A percentile compares a stretch with the other conserved stretches of the same genome.
Conservation (phyloP, 2,329 filamentous ascomycete genomes). For the Uncinocarpus reesii region DNA sequence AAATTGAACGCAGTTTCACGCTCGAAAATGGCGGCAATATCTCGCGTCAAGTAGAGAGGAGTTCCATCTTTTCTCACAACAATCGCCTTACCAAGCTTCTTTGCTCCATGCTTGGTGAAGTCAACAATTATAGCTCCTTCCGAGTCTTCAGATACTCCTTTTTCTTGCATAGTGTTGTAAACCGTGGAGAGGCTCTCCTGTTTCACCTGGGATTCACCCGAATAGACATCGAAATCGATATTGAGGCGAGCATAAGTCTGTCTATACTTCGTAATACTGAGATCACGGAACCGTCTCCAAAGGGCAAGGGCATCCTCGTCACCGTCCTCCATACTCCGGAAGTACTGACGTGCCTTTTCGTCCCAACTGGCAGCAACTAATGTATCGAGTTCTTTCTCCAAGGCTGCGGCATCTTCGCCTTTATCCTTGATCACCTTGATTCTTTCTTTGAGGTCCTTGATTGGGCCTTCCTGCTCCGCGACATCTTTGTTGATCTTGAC, state of each 20-base stretch:
- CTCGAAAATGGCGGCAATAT: conserved; percentile 56
- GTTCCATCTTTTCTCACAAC: conserved; percentile 59
- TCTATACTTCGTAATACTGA: conserved; percentile 55
- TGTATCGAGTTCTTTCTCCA: conserved; percentile 41
- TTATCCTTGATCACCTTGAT: conserved; percentile 41
- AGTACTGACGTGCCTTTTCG: conserved; percentile 52
- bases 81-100: conserved; percentile 58
- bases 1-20: conserved; percentile 52
- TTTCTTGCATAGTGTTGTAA: conserved; percentile 48
- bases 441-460: conserved; percentile 45
- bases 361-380: conserved; percentile 46
- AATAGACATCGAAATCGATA: conserved; percentile 56
- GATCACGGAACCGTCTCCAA: conserved; percentile 54
- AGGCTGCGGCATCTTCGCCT: conserved; percentile 38
- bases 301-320: conserved; percentile 49
- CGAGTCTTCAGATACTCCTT: conserved; percentile 52
- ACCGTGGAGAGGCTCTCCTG: conserved; percentile 52
- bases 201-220: conserved; percentile 58
- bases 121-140: conserved; percentile 60
- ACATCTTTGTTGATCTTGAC: conserved; percentile 53
- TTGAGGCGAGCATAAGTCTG: conserved; percentile 54
- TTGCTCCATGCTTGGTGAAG: conserved; percentile 56
- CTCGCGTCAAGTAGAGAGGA: conserved; percentile 57
- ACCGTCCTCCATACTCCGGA: conserved; percentile 58
- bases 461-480: conserved; percentile 46